Evolutionary conservation across 139 green algal species (phyloP).

Genomic region (Helicosporidium sp.): DNA sequence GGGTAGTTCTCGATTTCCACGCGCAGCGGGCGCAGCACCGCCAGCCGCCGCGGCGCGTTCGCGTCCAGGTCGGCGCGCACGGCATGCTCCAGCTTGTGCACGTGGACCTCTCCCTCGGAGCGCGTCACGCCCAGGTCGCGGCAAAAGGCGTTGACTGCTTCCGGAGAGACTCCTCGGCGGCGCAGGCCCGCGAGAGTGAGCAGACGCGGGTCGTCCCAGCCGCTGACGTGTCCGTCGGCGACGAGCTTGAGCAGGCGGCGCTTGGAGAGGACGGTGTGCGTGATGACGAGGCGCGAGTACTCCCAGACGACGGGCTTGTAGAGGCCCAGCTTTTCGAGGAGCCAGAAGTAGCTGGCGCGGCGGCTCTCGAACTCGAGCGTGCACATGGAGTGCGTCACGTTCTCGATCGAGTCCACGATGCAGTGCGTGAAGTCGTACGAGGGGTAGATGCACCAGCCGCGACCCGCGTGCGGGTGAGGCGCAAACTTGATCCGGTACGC

Average conservation of each 20-base stretch:
- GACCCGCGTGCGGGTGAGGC: conserved; percentile 65
- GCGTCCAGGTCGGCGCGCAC: conserved; percentile 38
- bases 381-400: conserved; percentile 97
- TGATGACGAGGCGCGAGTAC: conserved; percentile 90
- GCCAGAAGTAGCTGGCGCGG: conserved; percentile 96
- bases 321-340: conserved; percentile 47
- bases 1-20: conserved; percentile 71
- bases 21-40: conserved; percentile 65
- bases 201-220: conserved; percentile 92
- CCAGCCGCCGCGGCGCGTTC: conserved; percentile 46
- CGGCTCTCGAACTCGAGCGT: conserved; percentile 94
- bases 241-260: conserved; percentile 88
- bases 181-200: conserved; percentile 80
- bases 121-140: conserved; percentile 67
- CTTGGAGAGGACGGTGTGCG: conserved; percentile 92
- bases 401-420: conserved; percentile 88
- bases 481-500: conserved; percentile 91
- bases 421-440: conserved; percentile 99
- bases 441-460: conserved; percentile 92
- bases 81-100: conserved; percentile 79
- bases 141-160: conserved; percentile 90
- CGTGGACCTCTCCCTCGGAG: conserved; percentile 62
- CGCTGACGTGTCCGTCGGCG: conserved; percentile 47
- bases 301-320: conserved; percentile 97
- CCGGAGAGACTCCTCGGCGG: conserved; percentile 58